Conservation (phyloP, 2,329 filamentous ascomycete species). For the Graphilbum sp. region DNA sequence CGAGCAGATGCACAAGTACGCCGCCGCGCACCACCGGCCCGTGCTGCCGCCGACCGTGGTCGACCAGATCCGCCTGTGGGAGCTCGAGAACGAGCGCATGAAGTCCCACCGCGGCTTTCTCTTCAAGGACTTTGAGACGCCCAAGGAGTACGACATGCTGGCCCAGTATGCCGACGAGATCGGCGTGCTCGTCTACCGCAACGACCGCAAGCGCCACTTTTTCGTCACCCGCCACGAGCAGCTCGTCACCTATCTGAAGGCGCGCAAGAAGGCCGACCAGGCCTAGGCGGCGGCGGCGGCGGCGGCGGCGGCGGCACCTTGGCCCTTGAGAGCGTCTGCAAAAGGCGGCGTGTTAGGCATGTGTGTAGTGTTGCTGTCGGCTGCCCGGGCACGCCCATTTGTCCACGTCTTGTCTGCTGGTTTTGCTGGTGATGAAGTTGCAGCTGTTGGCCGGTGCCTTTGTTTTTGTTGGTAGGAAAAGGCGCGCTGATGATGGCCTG, state of each 20-base stretch:
- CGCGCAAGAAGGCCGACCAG: slow-evolving; percentile 35
- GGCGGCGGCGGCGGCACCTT: too few species aligned
- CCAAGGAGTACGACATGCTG: slow-evolving; percentile 53
- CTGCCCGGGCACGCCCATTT: too few species aligned
- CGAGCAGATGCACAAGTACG: slow-evolving; percentile 70
- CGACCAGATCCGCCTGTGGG: slow-evolving; percentile 94
- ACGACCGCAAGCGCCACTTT: slow-evolving; percentile 64
- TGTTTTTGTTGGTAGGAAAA: too few species aligned
- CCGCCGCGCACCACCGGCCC: slow-evolving; percentile 40
- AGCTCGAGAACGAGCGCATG: slow-evolving; percentile 92
- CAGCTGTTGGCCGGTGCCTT: too few species aligned
- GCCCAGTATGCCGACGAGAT: slow-evolving; percentile 74
- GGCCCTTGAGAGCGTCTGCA: too few species aligned
- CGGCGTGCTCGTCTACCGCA: slow-evolving; percentile 79
- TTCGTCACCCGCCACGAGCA: slow-evolving; percentile 88
- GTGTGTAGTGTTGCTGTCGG: too few species aligned
- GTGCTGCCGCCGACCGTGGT: slow-evolving; percentile 89
- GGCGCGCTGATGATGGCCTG: too few species aligned
- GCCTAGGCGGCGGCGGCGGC: too few species aligned
- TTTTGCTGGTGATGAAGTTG: too few species aligned
- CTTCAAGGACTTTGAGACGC: slow-evolving; percentile 71
- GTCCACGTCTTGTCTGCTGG: too few species aligned
- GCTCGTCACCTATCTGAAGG: slow-evolving; percentile 63
- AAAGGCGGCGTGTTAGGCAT: too few species aligned
- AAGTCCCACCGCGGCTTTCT: slow-evolving; percentile 68